A percentile compares a stretch with the other conserved stretches of the same genome.
Evolutionary conservation across 352 stramenopile genomes (phyloP).

Genomic region (Pythium biforme): DNA sequence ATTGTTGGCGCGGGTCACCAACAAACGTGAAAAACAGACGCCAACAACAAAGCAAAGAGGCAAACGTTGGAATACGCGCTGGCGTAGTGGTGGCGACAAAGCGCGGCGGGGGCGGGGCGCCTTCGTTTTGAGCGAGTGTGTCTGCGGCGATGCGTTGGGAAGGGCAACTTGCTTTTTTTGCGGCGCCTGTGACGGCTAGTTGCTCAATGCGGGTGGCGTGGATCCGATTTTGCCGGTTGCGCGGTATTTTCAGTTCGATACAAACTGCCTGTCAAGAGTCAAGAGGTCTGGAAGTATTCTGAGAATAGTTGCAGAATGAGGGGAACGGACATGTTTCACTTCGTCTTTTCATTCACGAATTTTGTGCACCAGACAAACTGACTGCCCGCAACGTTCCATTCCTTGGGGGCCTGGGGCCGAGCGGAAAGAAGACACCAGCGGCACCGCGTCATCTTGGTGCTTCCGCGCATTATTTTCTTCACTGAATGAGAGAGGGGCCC

Average conservation of each 20-base stretch:
- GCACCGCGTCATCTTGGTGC: neutral
- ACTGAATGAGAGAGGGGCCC: neutral
- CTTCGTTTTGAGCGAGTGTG: no score
- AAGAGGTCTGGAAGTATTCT: conserved; percentile 5
- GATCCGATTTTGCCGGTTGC: neutral
- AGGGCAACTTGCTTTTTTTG: conserved; percentile 21
- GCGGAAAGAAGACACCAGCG: neutral
- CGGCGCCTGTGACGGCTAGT: neutral
- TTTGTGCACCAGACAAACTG: conserved; percentile 5
- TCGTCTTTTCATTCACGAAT: neutral
- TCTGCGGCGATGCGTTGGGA: neutral
- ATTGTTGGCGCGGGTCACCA: no score
- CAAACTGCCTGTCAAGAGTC: neutral
- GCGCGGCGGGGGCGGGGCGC: no score
- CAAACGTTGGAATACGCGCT: no score
- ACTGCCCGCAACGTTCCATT: neutral
- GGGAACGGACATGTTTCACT: conserved; percentile 2
- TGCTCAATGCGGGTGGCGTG: conserved; percentile 7
- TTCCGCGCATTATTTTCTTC: neutral
- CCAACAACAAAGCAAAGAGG: no score
- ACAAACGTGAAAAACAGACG: no score
- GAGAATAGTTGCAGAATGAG: conserved; percentile 18
- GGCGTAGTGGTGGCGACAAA: no score
- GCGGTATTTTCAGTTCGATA: conserved; percentile 8
- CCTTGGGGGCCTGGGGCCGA: neutral